Evolutionary conservation across 352 stramenopile genomes (phyloP).

Genomic region (Bremia lactucae): DNA sequence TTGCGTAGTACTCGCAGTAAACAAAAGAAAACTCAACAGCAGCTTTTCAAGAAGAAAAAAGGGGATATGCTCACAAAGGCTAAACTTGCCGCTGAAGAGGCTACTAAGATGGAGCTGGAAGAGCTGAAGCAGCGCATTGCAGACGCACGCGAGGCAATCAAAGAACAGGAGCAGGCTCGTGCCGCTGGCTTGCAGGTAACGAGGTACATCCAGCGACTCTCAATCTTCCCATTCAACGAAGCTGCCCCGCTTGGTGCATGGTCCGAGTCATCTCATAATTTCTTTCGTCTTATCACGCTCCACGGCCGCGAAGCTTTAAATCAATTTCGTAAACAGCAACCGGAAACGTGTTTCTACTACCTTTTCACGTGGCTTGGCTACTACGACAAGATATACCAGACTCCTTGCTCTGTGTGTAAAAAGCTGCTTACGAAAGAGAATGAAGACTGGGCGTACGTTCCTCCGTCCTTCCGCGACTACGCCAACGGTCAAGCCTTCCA

Average conservation of each 20-base stretch:
- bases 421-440: conserved; percentile 76
- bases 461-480: conserved; percentile 82
- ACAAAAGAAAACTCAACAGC: conserved; percentile 73
- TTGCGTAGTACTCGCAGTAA: conserved; percentile 75
- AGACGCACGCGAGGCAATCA: conserved; percentile 65
- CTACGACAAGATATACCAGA: conserved; percentile 86
- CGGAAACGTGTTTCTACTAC: conserved; percentile 81
- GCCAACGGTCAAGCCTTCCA: conserved; percentile 72
- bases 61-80: conserved; percentile 81
- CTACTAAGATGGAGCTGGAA: conserved; percentile 83
- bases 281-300: conserved; percentile 70
- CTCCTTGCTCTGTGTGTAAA: conserved; percentile 75
- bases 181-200: conserved; percentile 65
- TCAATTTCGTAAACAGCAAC: conserved; percentile 78
- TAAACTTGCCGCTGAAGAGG: conserved; percentile 76
- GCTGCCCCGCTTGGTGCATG: conserved; percentile 61
- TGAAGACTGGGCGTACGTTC: conserved; percentile 70
- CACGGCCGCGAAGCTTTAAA: conserved; percentile 69
- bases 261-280: conserved; percentile 69
- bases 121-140: conserved; percentile 75
- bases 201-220: conserved; percentile 81
- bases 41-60: conserved; percentile 83
- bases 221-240: conserved; percentile 75
- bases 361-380: conserved; percentile 79
- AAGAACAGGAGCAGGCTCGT: conserved; percentile 69